Conservation (phyloP, 108 stramenopile genomes). For the Phaeodactylum tricornutum region DNA sequence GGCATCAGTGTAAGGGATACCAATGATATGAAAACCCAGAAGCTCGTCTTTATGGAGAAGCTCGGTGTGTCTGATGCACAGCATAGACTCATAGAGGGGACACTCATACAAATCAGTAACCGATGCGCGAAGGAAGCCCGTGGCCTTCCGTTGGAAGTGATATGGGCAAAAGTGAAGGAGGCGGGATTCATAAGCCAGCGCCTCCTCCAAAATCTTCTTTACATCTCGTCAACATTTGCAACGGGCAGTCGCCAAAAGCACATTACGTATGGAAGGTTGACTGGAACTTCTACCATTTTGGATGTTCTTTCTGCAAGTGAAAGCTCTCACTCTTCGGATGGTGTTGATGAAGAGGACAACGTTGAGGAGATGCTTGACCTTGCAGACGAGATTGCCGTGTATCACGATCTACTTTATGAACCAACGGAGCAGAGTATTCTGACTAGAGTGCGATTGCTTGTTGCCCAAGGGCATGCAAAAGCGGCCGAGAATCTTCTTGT, state of each 20-base stretch:
- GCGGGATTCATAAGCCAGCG: slow-evolving; percentile 39
- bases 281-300: slow-evolving; percentile 1
- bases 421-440: slow-evolving; percentile 69
- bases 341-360: neutral
- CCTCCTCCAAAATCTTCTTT: slow-evolving; percentile 47
- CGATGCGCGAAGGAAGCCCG: slow-evolving; percentile 47
- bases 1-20: no score
- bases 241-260: neutral
- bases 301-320: neutral
- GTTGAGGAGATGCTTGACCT: slow-evolving; percentile 16
- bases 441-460: slow-evolving; percentile 49
- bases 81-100: neutral
- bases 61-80: neutral
- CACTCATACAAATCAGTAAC: slow-evolving; percentile 30
- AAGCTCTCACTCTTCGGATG: neutral
- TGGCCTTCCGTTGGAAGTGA: slow-evolving; percentile 38
- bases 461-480: slow-evolving; percentile 39
- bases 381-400: slow-evolving; percentile 48
- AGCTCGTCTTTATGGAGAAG: neutral
- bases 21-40: neutral
- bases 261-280: neutral
- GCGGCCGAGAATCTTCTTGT: slow-evolving; percentile 58
- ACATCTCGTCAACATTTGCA: slow-evolving; percentile 30
- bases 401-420: slow-evolving; percentile 65
- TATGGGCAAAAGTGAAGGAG: slow-evolving; percentile 63